phyloP scores from a whole-genome alignment of 352 stramenopile genomes.

The Globisporangium takayamanum region DNA sequence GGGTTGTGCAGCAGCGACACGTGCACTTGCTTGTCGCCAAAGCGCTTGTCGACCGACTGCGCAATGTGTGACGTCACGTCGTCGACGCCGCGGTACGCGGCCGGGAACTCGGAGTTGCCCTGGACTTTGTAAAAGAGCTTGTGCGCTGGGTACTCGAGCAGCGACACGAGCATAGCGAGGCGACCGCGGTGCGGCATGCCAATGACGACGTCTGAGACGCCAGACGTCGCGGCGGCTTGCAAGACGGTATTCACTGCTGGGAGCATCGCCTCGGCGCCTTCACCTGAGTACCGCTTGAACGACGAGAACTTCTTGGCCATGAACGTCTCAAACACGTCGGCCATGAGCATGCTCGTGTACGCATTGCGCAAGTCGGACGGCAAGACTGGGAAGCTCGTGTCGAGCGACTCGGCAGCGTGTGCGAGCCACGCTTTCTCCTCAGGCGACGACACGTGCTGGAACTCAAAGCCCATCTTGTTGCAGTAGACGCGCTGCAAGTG shows the following conservation, averaged over 20 bases:
- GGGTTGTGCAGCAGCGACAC: conserved; percentile 86
- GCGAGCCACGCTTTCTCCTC: conserved; percentile 73
- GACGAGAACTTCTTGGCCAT: conserved; percentile 82
- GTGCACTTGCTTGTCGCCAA: conserved; percentile 43
- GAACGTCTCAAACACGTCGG: conserved; percentile 82
- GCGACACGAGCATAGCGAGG: conserved; percentile 62
- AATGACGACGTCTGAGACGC: conserved; percentile 73
- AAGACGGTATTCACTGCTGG: conserved; percentile 68
- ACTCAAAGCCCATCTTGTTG: conserved; percentile 78
- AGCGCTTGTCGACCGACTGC: conserved; percentile 64
- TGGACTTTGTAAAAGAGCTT: conserved; percentile 84
- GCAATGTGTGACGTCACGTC: conserved; percentile 87
- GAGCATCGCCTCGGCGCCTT: conserved; percentile 80
- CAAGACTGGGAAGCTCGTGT: conserved; percentile 37
- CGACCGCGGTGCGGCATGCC: conserved; percentile 84
- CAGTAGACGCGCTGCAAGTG: conserved; percentile 60
- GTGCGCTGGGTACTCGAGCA: conserved; percentile 76
- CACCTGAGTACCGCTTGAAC: conserved; percentile 85
- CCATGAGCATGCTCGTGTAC: conserved; percentile 72
- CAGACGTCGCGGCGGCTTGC: conserved; percentile 34
- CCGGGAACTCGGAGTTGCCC: conserved; percentile 65
- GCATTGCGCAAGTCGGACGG: conserved; percentile 70
- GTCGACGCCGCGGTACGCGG: conserved; percentile 53
- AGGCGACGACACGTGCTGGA: conserved; percentile 53
- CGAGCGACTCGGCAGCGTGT: conserved; percentile 38